phyloP scores from a whole-genome alignment of 2,329 filamentous ascomycete species.

The Leptographium galeiforme region DNA sequence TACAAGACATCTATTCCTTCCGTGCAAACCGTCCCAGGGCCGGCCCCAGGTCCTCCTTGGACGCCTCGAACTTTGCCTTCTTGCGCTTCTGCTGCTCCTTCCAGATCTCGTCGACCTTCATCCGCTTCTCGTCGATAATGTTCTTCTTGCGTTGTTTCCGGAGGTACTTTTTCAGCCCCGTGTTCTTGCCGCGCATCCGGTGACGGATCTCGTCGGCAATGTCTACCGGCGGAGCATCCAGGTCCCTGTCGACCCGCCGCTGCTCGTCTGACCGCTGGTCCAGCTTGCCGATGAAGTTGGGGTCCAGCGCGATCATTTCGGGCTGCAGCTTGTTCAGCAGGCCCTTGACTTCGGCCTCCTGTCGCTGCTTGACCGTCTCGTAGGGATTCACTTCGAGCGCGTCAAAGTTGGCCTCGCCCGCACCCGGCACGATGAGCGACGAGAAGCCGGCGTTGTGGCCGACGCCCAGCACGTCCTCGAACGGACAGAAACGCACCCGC shows the following conservation, averaged over 20 bases:
- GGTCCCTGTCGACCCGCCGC: conserved; percentile 61
- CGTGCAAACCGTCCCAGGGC: conserved; percentile 74
- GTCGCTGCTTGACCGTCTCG: conserved; percentile 83
- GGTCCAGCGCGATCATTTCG: conserved; percentile 93
- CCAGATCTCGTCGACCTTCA: conserved; percentile 74
- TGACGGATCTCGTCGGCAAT: conserved; percentile 55
- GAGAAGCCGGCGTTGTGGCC: conserved; percentile 78
- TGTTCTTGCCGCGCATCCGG: conserved; percentile 66
- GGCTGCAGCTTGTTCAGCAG: conserved; percentile 90
- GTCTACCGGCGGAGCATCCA: conserved; percentile 54
- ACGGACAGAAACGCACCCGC: conserved; percentile 81
- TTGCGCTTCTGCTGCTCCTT: conserved; percentile 56
- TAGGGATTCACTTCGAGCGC: conserved; percentile 89
- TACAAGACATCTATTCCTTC: conserved; percentile 35
- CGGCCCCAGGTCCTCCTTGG: conserved; percentile 65
- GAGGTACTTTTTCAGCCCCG: conserved; percentile 72
- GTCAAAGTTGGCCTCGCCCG: conserved; percentile 96
- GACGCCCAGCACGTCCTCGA: conserved; percentile 75
- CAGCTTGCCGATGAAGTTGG: conserved; percentile 79
- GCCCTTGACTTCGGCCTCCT: conserved; percentile 79
- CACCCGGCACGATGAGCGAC: conserved; percentile 79
- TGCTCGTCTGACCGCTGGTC: conserved; percentile 71
- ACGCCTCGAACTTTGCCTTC: conserved; percentile 47
- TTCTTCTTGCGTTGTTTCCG: conserved; percentile 88
- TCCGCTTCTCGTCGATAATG: conserved; percentile 86